Conservation (phyloP, 2,329 filamentous ascomycete species). For the Cylindrodendrum hubeiense region DNA sequence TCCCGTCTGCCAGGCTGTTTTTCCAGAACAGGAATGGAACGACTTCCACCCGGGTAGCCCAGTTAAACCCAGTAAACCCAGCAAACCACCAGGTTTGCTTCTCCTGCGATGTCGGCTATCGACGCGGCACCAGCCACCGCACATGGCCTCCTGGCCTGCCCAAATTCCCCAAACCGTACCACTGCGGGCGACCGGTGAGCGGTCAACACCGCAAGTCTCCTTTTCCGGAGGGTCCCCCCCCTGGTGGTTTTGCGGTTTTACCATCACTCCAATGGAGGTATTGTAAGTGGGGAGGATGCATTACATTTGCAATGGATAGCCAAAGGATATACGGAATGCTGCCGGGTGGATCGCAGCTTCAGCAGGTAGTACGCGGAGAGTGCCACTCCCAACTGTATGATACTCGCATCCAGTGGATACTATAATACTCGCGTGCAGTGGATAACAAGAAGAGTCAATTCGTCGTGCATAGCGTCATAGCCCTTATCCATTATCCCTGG, state of each 20-base stretch:
- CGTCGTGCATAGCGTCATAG: background rate
- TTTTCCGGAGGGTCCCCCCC: slow-evolving; percentile 1
- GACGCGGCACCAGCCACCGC: slow-evolving; percentile 10
- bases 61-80: background rate
- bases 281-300: slow-evolving; percentile 2
- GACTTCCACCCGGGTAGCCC: slow-evolving; percentile 17
- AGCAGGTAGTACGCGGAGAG: slow-evolving; percentile 8
- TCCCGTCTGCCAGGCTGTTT: slow-evolving; percentile 18
- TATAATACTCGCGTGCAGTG: background rate
- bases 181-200: slow-evolving; percentile 13
- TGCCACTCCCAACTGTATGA: slow-evolving; percentile 1
- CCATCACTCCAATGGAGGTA: background rate
- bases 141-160: slow-evolving; percentile 16
- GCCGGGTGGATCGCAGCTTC: slow-evolving; percentile 9
- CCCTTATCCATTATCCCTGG: background rate
- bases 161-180: slow-evolving; percentile 24
- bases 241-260: background rate
- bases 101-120: slow-evolving; percentile 26
- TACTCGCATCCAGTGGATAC: slow-evolving; percentile 1
- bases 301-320: background rate
- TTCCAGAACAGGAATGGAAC: slow-evolving; percentile 43
- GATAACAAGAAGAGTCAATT: slow-evolving; percentile 4
- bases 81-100: slow-evolving; percentile 7
- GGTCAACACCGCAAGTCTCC: slow-evolving; percentile 7
- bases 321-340: background rate